Base-by-base conservation (phyloP, 805 yeast genomes). In the Yarrowia sp. region DNA sequence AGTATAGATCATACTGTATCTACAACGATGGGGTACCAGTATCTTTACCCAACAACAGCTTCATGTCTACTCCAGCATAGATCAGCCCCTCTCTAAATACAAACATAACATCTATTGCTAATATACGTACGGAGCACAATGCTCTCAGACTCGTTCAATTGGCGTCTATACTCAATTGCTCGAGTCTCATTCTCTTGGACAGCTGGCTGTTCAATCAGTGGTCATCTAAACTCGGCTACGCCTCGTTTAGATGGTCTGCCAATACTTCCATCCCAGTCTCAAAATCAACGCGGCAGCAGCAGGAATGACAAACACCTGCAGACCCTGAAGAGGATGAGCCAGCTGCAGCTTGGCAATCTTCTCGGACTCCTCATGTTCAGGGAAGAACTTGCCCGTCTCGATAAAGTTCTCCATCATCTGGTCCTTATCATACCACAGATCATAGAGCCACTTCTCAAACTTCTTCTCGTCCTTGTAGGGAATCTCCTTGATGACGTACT, bases 371-470 rank as follows among this genome's bases (percentile, higher is more conserved):
- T 65, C 68, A 12, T 50, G 15, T 15, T 65, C 52, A 3, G 61
- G 68, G 61, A 65, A 53, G 16, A 63, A 63, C 48, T 65, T 53
- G 42, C 68, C 61, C 8, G 65, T 65, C 48, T 70, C 70, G 22
- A 68, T 26, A 50, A 69, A 68, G 63, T 56, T 70, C 46, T 84
- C 87, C 86, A 95, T 81, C 61, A 89, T 76, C 59, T 77, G 79
- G 77, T 95, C 98, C 77, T 95, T 95, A 71, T 86, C 88, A 19
- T 79, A 74, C 98, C 98, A 95, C 11, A 85, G 79, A 2, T 83
- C 78, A 70, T 81, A 82, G 56, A 95, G 78, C 99, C 99, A 95
- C 32, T 83, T 78, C 67, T 87, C 90, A 75, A 95, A 92, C 50
- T 72, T 75, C 61, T 78, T 80, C 65, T 85, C 85, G 59, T 83